Evolutionary conservation across 2,329 filamentous ascomycete genomes (phyloP).

Genomic region (Calonectria pteridis): DNA sequence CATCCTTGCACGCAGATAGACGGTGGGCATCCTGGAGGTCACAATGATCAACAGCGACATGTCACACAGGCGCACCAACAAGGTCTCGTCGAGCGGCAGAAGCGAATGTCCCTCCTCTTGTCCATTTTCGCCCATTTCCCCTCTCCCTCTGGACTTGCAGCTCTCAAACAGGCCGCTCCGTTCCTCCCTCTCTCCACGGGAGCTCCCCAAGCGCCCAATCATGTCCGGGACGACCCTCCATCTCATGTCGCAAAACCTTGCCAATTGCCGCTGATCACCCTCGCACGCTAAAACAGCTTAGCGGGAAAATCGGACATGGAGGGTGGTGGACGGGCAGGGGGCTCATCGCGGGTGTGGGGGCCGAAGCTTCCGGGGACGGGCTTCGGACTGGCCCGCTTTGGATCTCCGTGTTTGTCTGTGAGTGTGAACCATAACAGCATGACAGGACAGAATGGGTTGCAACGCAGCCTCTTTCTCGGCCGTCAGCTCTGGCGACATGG

Average conservation of each 20-base stretch:
- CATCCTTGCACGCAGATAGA: constrained; percentile 8
- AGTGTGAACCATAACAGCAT: constrained; percentile 6
- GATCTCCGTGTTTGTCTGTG: constrained; percentile 20
- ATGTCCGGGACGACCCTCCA: not conserved
- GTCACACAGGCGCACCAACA: constrained; percentile 6
- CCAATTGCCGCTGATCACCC: constrained; percentile 25
- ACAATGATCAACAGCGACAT: not conserved
- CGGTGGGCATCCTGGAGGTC: not conserved
- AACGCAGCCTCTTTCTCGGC: not conserved
- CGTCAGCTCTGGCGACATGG: not conserved
- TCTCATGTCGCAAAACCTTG: not conserved
- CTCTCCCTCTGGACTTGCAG: not conserved
- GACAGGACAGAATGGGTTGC: constrained; percentile 2
- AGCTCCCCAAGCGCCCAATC: not conserved
- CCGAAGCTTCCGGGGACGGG: constrained; percentile 16
- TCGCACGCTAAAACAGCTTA: constrained; percentile 6
- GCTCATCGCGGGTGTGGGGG: constrained; percentile 7
- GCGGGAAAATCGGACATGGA: constrained; percentile 10
- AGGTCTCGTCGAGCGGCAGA: not conserved
- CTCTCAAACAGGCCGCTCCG: not conserved
- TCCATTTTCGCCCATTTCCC: not conserved
- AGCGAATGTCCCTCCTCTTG: not conserved
- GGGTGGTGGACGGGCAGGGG: not conserved
- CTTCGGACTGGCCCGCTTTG: constrained; percentile 31
- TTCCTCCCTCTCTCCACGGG: not conserved